phyloP scores from a whole-genome alignment of 768 basidiomycete genomes.

The Rhodosporidiobolus odoratus region DNA sequence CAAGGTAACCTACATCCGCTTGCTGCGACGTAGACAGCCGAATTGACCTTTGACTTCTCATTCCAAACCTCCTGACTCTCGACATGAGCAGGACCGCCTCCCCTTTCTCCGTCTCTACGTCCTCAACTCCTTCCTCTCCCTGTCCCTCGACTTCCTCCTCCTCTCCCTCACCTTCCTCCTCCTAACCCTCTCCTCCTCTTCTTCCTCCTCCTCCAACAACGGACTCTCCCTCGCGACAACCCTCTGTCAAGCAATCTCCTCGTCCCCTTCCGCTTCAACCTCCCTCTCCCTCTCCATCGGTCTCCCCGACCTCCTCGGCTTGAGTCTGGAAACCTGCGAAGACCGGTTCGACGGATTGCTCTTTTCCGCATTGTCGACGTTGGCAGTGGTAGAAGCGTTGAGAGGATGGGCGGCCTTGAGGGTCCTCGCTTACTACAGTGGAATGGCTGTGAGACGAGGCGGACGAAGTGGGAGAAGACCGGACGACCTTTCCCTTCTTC shows the following conservation, averaged over 20 bases:
- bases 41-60: not conserved
- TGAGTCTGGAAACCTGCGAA: slow-evolving; percentile 28
- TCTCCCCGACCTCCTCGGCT: slow-evolving; percentile 23
- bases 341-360: slow-evolving; percentile 24
- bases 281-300: not conserved
- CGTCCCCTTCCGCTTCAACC: not conserved
- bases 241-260: slow-evolving; percentile 24
- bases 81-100: slow-evolving; percentile 6
- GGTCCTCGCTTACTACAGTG: slow-evolving; percentile 12
- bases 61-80: not conserved
- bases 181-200: not conserved
- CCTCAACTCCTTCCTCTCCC: slow-evolving; percentile 25
- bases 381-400: slow-evolving; percentile 6
- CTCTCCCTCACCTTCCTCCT: slow-evolving; percentile 12
- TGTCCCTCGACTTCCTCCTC: slow-evolving; percentile 16
- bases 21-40: not conserved
- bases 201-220: slow-evolving; percentile 1
- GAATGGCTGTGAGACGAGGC: not conserved
- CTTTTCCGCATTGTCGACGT: not conserved
- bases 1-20: slow-evolving; percentile 15
- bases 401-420: slow-evolving; percentile 2
- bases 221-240: slow-evolving; percentile 24
- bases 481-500: not conserved
- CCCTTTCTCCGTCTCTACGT: slow-evolving; percentile 14
- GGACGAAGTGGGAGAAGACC: not conserved